Evolutionary conservation across 345 rosid genomes (phyloP).

Genomic region (Limnanthes douglasii): DNA sequence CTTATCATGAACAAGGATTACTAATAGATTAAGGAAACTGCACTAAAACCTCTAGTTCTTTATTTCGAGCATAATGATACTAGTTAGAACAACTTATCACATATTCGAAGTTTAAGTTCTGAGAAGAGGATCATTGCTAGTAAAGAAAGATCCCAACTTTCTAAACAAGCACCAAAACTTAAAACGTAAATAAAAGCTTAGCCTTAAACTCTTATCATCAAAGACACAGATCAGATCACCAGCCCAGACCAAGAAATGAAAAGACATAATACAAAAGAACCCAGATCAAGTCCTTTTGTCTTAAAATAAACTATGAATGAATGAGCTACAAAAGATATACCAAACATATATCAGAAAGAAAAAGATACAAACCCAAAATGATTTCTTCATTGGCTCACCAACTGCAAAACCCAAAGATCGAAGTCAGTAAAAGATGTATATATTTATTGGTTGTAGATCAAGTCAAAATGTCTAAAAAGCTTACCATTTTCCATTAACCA

Average conservation of each 20-base stretch:
- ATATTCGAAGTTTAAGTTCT: too few species aligned
- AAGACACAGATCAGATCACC: neutral
- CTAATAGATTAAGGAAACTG: too few species aligned
- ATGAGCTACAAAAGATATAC: conserved; percentile 3
- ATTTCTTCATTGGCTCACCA: conserved; percentile 44
- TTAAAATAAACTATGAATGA: neutral
- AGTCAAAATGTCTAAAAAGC: conserved; percentile 13
- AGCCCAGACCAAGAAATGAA: neutral
- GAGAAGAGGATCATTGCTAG: too few species aligned
- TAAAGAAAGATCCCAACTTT: too few species aligned
- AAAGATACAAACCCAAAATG: conserved; percentile 40
- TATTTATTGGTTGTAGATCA: conserved; percentile 11
- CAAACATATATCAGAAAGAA: too few species aligned
- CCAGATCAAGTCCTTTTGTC: conserved; percentile 3
- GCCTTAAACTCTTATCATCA: conserved; percentile 1
- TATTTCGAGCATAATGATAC: too few species aligned
- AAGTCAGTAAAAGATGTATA: conserved; percentile 3
- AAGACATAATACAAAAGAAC: conserved; percentile 1
- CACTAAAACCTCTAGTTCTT: too few species aligned
- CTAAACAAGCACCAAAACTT: too few species aligned
- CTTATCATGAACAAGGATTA: neutral
- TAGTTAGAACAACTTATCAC: too few species aligned
- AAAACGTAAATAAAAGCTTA: too few species aligned
- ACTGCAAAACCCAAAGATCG: conserved; percentile 18
- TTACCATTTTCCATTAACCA: conserved; percentile 57